A percentile compares a stretch with the other conserved stretches of the same genome.
Evolutionary conservation across 768 basidiomycete species (phyloP).

Genomic region (Albatrellus ellisii): DNA sequence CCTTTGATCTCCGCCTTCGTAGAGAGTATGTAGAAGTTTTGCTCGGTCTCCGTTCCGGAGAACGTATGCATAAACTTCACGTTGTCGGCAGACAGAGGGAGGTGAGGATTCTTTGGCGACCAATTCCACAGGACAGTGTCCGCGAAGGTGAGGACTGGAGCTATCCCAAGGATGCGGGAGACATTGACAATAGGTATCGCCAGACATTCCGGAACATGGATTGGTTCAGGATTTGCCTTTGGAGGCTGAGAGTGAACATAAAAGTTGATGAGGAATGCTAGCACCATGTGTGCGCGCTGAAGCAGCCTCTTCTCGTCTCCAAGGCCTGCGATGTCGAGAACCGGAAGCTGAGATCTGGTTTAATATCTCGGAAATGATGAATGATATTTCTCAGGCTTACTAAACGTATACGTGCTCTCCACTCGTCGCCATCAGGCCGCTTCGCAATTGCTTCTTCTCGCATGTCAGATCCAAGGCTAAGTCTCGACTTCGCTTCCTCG

Average conservation of each 20-base stretch:
- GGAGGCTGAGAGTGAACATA: conserved; percentile 74
- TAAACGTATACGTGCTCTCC: conserved; percentile 49
- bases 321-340: conserved; percentile 44
- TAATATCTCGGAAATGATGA: background rate
- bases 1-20: conserved; percentile 80
- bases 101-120: conserved; percentile 41
- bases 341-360: conserved; percentile 47
- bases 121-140: conserved; percentile 96
- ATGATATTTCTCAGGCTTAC: conserved; percentile 42
- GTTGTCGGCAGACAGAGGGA: conserved; percentile 57
- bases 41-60: conserved; percentile 77
- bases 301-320: conserved; percentile 42
- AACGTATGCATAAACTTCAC: conserved; percentile 63
- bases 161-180: conserved; percentile 68
- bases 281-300: conserved; percentile 79
- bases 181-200: conserved; percentile 67
- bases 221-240: conserved; percentile 22
- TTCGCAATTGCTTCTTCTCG: conserved; percentile 33
- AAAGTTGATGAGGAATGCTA: conserved; percentile 83
- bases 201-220: conserved; percentile 62
- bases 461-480: conserved; percentile 47
- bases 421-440: conserved; percentile 44
- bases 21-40: conserved; percentile 76
- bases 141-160: conserved; percentile 90
- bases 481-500: conserved; percentile 33